Percentiles rank a stretch among this genome's conserved stretches.
Conservation (phyloP, 2,329 filamentous ascomycete genomes). For the Pseudohalonectria lignicola region DNA sequence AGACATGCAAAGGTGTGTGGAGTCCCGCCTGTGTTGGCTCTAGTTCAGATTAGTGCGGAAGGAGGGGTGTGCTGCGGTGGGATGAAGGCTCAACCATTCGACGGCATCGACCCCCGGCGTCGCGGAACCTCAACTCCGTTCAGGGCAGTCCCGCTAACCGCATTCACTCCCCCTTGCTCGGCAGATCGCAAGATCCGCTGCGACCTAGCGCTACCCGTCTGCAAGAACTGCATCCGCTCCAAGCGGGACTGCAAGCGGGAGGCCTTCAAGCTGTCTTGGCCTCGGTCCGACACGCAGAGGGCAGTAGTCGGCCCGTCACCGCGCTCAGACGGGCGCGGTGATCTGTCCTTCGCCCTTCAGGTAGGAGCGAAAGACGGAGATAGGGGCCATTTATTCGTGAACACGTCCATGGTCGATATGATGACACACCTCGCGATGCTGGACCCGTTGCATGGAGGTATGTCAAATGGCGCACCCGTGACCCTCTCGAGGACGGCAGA, state of each 20-base stretch:
- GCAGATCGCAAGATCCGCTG: constrained; percentile 8
- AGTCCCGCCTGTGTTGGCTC: too few relatives aligned
- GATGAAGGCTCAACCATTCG: background rate
- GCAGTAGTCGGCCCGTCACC: background rate
- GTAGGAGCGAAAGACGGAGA: too few relatives aligned
- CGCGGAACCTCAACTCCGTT: too few relatives aligned
- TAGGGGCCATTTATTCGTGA: constrained; percentile 5
- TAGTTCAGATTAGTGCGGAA: too few relatives aligned
- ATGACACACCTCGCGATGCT: constrained; percentile 1
- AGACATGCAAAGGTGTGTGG: constrained; percentile 1
- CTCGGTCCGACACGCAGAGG: constrained; percentile 2
- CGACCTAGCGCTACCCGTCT: constrained; percentile 4
- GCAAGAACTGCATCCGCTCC: constrained; percentile 5
- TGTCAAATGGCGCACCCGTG: too few relatives aligned
- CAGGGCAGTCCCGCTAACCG: background rate
- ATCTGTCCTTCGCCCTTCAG: too few relatives aligned
- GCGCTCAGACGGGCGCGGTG: constrained; percentile 1
- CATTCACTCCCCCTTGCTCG: background rate
- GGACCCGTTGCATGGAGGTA: background rate
- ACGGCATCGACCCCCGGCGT: too few relatives aligned
- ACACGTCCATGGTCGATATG: constrained; percentile 1
- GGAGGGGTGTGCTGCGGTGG: background rate
- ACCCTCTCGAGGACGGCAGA: too few relatives aligned
- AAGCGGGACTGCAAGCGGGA: constrained; percentile 2
- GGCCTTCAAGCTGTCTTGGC: constrained; percentile 7